phyloP scores from a whole-genome alignment of 2,329 filamentous ascomycete genomes.

The Ceratocystis albifundus region DNA sequence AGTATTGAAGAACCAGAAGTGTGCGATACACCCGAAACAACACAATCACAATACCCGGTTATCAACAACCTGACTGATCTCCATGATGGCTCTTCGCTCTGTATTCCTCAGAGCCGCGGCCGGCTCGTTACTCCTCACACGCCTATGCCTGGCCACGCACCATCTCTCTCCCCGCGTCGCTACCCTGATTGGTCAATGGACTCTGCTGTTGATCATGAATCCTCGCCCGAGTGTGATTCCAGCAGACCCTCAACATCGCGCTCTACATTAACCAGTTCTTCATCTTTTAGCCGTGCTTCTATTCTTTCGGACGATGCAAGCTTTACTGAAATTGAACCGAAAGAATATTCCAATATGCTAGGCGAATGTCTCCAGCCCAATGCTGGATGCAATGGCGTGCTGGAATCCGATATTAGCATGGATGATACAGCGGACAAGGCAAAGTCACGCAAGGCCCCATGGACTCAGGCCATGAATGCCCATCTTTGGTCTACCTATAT shows the following conservation, averaged over 20 bases:
- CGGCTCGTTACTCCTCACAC: conserved; percentile 39
- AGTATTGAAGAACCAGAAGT: conserved; percentile 51
- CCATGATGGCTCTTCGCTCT: conserved; percentile 36
- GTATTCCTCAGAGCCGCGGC: conserved; percentile 14
- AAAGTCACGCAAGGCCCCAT: conserved; percentile 42
- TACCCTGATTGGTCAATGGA: conserved; percentile 51
- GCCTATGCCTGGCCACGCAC: conserved; percentile 39
- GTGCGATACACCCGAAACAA: conserved; percentile 28
- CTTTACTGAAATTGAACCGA: conserved; percentile 40
- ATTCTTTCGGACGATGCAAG: conserved; percentile 44
- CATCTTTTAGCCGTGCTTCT: conserved; percentile 47
- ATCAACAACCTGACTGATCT: conserved; percentile 31
- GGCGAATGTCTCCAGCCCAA: conserved; percentile 4
- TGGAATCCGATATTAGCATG: conserved; percentile 19
- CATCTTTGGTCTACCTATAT: conserved; percentile 56
- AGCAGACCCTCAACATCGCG: conserved; percentile 49
- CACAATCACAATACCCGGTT: conserved; percentile 26
- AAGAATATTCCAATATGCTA: conserved; percentile 3
- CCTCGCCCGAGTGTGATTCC: conserved; percentile 47
- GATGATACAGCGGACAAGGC: conserved; percentile 18
- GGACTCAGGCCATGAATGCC: conserved; percentile 54
- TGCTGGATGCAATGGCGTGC: neutral
- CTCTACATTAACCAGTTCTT: conserved; percentile 48
- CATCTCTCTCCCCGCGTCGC: conserved; percentile 36
- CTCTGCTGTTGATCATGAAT: conserved; percentile 46